Conservation (phyloP, 495 filamentous ascomycete species). For the Aspergillus bertholletiae region DNA sequence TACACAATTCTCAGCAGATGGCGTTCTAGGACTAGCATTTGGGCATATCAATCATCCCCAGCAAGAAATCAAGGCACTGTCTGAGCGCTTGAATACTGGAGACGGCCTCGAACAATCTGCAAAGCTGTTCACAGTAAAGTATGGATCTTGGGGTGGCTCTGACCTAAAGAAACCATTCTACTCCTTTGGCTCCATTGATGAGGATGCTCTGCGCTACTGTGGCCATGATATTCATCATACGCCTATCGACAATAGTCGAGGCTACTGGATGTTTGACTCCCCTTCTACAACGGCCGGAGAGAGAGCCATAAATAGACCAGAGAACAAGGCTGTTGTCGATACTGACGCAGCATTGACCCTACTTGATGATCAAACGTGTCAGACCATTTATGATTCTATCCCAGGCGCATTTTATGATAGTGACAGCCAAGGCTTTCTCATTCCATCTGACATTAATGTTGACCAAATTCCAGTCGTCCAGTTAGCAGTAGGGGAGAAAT, state of each 20-base stretch:
- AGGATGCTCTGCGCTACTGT: slow-evolving; percentile 54
- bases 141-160: slow-evolving; percentile 61
- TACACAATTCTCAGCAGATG: slow-evolving; percentile 57
- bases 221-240: slow-evolving; percentile 60
- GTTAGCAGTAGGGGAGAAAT: slow-evolving; percentile 62
- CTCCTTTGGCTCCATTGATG: slow-evolving; percentile 76
- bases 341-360: slow-evolving; percentile 75
- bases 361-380: slow-evolving; percentile 60
- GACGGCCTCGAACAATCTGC: slow-evolving; percentile 56
- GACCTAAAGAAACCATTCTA: slow-evolving; percentile 62
- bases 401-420: slow-evolving; percentile 63
- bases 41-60: slow-evolving; percentile 67
- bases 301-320: slow-evolving; percentile 49
- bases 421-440: slow-evolving; percentile 64
- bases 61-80: slow-evolving; percentile 62
- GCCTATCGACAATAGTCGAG: slow-evolving; percentile 62
- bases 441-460: slow-evolving; percentile 53
- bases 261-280: slow-evolving; percentile 71
- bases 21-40: slow-evolving; percentile 71
- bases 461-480: slow-evolving; percentile 63
- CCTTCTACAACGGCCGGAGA: slow-evolving; percentile 59
- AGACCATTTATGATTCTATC: slow-evolving; percentile 68
- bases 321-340: slow-evolving; percentile 76
- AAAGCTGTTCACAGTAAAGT: slow-evolving; percentile 71
- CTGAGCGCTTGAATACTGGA: slow-evolving; percentile 74